Percentiles rank a stretch among this genome's conserved stretches.
These are phyloP conservation scores for Spathaspora arborariae DNA, from an alignment of 805 yeast genomes.

Conservation along the genomic window DNA sequence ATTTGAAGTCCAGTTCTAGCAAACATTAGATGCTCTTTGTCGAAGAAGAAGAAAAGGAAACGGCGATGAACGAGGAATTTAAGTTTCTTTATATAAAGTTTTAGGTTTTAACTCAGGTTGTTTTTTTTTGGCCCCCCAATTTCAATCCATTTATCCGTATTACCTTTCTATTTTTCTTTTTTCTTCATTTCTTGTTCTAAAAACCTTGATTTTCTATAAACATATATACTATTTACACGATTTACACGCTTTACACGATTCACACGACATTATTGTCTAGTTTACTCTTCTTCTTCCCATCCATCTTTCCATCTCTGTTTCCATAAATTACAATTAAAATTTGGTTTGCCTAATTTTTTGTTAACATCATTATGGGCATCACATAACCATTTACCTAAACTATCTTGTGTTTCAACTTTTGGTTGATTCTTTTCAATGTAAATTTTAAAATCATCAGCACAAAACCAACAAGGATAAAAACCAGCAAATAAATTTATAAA, in stretches of 20 bases:
- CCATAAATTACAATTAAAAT: conserved; percentile 88
- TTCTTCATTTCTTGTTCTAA: background rate
- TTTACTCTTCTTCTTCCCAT: conserved; percentile 49
- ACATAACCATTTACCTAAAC: conserved; percentile 87
- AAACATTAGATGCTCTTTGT: background rate
- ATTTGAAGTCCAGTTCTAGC: background rate
- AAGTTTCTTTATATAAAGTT: background rate
- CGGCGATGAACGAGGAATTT: too few relatives aligned
- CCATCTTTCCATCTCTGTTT: conserved; percentile 93
- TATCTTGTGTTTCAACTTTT: conserved; percentile 62
- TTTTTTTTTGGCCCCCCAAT: background rate
- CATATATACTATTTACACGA: background rate
- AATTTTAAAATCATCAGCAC: conserved; percentile 77
- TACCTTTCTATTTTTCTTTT: too few relatives aligned
- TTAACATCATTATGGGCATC: conserved; percentile 96
- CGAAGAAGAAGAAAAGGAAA: background rate
- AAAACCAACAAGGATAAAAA: conserved; percentile 90
- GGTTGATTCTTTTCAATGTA: conserved; percentile 57
- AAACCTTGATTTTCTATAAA: too few relatives aligned
- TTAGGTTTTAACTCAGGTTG: background rate
- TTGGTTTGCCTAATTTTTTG: conserved; percentile 75
- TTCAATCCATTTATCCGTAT: too few relatives aligned
- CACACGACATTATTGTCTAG: background rate
- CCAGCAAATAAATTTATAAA: conserved; percentile 70
- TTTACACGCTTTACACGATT: too few relatives aligned